Conservation (phyloP, 441 rosid genomes). For the Croton laevigatus region DNA sequence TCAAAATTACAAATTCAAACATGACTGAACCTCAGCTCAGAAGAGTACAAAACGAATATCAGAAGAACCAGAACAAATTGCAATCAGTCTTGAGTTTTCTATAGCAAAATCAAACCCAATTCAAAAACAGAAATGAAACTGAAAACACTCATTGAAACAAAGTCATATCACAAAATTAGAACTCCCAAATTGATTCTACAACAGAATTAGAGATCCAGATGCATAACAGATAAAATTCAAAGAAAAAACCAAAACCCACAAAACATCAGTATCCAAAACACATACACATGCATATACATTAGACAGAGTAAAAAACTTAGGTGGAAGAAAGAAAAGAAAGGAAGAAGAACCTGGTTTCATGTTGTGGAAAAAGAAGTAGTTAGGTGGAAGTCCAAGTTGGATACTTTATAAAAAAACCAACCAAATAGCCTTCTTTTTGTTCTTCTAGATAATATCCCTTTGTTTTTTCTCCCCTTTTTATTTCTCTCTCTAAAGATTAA, state of each 20-base stretch:
- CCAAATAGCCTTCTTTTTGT: conserved; percentile 5
- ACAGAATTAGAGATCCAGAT: conserved; percentile 9
- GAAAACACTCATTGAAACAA: background rate
- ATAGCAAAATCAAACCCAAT: conserved; percentile 9
- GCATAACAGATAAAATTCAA: background rate
- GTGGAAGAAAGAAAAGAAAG: conserved; percentile 11
- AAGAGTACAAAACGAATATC: background rate
- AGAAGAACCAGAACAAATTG: background rate
- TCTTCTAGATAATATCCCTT: conserved; percentile 2
- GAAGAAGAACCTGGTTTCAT: conserved; percentile 40
- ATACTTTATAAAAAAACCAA: conserved; percentile 18
- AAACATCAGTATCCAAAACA: background rate
- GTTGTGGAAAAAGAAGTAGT: conserved; percentile 40
- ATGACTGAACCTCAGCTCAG: conserved; percentile 7
- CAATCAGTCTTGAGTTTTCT: too few species aligned
- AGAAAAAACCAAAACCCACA: background rate
- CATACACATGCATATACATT: background rate
- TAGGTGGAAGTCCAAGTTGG: conserved; percentile 71
- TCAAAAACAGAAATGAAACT: conserved; percentile 4
- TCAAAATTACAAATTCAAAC: conserved; percentile 1
- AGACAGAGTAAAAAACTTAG: background rate
- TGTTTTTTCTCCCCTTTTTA: too few species aligned
- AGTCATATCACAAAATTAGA: background rate
- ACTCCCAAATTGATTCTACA: background rate
- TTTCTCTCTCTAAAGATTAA: conserved; percentile 22